Evolutionary conservation across 768 basidiomycete genomes (phyloP), one percentile per base, ranked within the genome.

Genomic region (Mycena venus): DNA sequence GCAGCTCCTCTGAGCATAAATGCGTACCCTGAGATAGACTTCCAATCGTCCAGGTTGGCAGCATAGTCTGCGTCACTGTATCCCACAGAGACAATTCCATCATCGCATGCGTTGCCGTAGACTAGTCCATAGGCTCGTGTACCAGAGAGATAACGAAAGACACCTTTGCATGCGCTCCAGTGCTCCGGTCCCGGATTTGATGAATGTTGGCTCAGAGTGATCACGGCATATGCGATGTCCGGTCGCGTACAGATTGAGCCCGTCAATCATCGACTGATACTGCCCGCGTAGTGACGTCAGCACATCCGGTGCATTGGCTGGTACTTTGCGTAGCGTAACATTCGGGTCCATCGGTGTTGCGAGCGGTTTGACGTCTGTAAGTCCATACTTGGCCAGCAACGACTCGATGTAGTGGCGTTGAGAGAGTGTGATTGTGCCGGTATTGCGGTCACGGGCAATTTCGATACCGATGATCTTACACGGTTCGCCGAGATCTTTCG

Each of bases 121-220:
- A 60, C 56, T 10, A 72, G 70, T 14, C 44, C 44, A 17, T 47
- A 49, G 34, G 49, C 49, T 25, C 66, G 15, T 14, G 84, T 82
- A 6, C 84, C 83, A 47, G 80, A 78, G 47, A 85, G 74, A 66
- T 84, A 85, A 4, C 79, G 67, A 25, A 83, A 77, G 40, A 84
- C 58, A 49, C 78, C 81, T 68, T 84, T 83, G 44, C 80, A 78
- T 3, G 84, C 82, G 5, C 77, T 75, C 83, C 81, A 83, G 64
- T 85, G 84, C 1, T 58, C 62, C 0, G 59, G n/a, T 0, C 78
- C 78, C 21, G 80, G 80, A 51, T 80, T 76, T 12, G 61, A 36
- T 29, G 68, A 71, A 68, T 74, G 81, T 8, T 72, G 74, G n/a
- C 77, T 68, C n/a, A n/a, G n/a, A n/a, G n/a, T n/a, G n/a, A n/a